Conservation (phyloP, 192 early-diverging fungal genomes). For the Coemansia sp. region DNA sequence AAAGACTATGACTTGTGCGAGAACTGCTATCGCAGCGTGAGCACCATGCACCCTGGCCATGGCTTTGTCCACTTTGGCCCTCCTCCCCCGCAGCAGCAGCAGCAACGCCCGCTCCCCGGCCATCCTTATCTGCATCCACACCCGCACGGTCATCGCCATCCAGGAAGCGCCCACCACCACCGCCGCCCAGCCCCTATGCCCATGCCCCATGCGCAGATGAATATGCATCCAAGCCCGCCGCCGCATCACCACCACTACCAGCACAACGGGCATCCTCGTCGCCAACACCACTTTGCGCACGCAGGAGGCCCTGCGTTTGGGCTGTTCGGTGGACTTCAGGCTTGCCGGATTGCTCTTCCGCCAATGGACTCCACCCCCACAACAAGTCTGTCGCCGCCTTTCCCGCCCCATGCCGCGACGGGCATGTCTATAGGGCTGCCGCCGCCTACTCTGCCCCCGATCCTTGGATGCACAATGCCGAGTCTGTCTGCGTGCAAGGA, state of each 20-base stretch:
- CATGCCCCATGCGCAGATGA: neutral
- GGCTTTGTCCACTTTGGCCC: constrained; percentile 51
- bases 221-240: neutral
- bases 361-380: constrained; percentile 7
- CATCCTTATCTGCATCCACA: constrained; percentile 13
- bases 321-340: neutral
- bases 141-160: neutral
- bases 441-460: neutral
- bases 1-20: constrained; percentile 59
- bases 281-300: neutral
- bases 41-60: constrained; percentile 37
- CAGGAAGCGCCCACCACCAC: constrained; percentile 8
- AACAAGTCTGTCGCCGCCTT: neutral
- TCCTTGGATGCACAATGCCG: constrained; percentile 9
- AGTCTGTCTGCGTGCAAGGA: neutral
- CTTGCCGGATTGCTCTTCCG: constrained; percentile 10
- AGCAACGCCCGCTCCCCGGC: neutral
- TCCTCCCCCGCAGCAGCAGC: constrained; percentile 9
- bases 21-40: constrained; percentile 52
- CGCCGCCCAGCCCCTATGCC: neutral
- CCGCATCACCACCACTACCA: constrained; percentile 2
- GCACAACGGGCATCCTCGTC: neutral
- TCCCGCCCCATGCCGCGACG: neutral
- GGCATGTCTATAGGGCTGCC: neutral
- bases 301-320: neutral